A percentile compares a stretch with the other conserved stretches of the same genome.
Evolutionary conservation across 148 eudicot genomes (phyloP).

Genomic region (Oxyria digyna): DNA sequence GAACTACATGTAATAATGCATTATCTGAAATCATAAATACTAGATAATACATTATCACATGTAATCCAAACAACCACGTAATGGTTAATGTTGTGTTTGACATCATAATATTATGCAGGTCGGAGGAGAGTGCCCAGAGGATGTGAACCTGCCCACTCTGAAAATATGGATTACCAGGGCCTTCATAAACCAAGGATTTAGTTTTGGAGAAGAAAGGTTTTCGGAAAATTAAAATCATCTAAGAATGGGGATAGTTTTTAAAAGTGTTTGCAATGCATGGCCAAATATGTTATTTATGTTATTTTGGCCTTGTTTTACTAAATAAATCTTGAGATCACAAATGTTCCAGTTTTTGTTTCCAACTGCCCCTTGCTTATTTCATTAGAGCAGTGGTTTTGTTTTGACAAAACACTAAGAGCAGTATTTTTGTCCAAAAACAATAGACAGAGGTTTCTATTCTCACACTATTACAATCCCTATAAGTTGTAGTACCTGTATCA

Average conservation of each 20-base stretch:
- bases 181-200: conserved; percentile 56
- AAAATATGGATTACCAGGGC: conserved; percentile 57
- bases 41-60: no score
- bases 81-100: no score
- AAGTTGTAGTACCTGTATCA: neutral
- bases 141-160: conserved; percentile 34
- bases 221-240: neutral
- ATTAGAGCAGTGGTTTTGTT: no score
- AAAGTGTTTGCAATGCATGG: neutral
- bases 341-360: neutral
- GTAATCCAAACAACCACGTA: no score
- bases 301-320: neutral
- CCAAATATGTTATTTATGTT: neutral
- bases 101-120: conserved; percentile 36
- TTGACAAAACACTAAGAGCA: no score
- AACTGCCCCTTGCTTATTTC: neutral
- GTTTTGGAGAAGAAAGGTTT: conserved; percentile 12
- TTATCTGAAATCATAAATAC: no score
- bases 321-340: neutral
- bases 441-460: no score
- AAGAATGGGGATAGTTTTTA: neutral
- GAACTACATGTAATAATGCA: no score
- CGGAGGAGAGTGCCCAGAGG: conserved; percentile 26
- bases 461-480: no score
- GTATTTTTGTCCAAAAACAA: no score